Evolutionary conservation across 1,284 basidiomycete genomes (phyloP).

Genomic region (Phlebopus sp.): DNA sequence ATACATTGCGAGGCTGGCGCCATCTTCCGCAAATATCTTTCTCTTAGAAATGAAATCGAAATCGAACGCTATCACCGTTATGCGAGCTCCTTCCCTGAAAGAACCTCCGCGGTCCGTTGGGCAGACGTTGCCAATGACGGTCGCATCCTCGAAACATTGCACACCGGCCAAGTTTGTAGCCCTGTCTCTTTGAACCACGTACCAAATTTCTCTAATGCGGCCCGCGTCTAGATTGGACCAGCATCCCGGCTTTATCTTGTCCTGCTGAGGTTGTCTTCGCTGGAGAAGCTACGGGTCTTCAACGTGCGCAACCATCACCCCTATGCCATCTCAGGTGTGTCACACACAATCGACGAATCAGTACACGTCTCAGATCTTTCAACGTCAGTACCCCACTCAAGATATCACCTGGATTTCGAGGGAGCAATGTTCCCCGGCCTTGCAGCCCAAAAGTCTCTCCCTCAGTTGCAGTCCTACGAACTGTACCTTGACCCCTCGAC

Average conservation of each 20-base stretch:
- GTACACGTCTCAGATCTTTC: conserved; percentile 7
- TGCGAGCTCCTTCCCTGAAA: conserved; percentile 18
- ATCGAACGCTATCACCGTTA: conserved; percentile 31
- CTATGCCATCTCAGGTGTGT: conserved; percentile 14
- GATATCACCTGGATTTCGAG: conserved; percentile 37
- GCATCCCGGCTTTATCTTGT: conserved; percentile 36
- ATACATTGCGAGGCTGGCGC: conserved; percentile 31
- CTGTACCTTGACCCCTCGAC: conserved; percentile 34
- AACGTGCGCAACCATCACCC: conserved; percentile 27
- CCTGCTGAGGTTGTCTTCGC: conserved; percentile 30
- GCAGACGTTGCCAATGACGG: conserved; percentile 44
- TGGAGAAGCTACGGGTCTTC: conserved; percentile 39
- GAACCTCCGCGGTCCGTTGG: conserved; percentile 26
- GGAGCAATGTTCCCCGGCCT: conserved; percentile 36
- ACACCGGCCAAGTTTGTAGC: conserved; percentile 17
- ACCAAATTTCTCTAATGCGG: not conserved
- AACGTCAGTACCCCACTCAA: conserved; percentile 13
- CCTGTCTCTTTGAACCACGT: conserved; percentile 6
- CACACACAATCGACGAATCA: conserved; percentile 1
- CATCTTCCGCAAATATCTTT: conserved; percentile 35
- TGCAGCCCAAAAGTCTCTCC: conserved; percentile 1
- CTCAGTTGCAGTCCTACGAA: conserved; percentile 33
- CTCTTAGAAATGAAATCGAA: conserved; percentile 39
- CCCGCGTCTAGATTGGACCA: conserved; percentile 15
- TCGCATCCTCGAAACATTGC: conserved; percentile 27